These are phyloP conservation scores for Epichloe gansuensis DNA, from an alignment of 2,329 filamentous ascomycete species.

Conservation along the genomic window DNA sequence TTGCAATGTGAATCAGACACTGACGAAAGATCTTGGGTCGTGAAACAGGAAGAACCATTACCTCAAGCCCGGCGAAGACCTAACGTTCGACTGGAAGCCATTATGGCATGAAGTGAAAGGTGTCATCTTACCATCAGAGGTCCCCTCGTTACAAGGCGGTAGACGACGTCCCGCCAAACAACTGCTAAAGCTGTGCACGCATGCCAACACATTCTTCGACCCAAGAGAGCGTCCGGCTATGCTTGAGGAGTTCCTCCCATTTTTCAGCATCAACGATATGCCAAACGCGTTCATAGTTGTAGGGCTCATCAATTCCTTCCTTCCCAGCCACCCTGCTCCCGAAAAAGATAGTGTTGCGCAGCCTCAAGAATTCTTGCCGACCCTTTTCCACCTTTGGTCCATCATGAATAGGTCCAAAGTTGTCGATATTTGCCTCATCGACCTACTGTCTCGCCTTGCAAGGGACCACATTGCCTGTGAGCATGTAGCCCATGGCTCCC, in stretches of 20 bases:
- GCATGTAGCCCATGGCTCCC: slow-evolving; percentile 68
- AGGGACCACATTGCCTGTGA: slow-evolving; percentile 66
- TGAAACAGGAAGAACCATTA: slow-evolving; percentile 75
- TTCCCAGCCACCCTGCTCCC: slow-evolving; percentile 72
- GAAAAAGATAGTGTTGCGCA: slow-evolving; percentile 61
- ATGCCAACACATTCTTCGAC: slow-evolving; percentile 86
- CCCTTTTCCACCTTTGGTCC: slow-evolving; percentile 94
- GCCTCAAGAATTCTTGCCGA: slow-evolving; percentile 79
- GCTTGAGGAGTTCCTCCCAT: slow-evolving; percentile 68
- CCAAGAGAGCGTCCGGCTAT: slow-evolving; percentile 72
- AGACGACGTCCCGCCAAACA: slow-evolving; percentile 46
- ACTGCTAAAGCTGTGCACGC: slow-evolving; percentile 78
- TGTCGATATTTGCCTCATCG: slow-evolving; percentile 77
- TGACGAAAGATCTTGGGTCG: not conserved
- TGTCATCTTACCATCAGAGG: slow-evolving; percentile 77
- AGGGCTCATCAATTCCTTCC: slow-evolving; percentile 70
- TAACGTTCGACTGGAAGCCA: slow-evolving; percentile 86
- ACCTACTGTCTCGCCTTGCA: slow-evolving; percentile 77
- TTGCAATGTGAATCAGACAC: slow-evolving; percentile 1
- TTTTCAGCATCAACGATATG: slow-evolving; percentile 86
- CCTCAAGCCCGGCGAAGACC: slow-evolving; percentile 75
- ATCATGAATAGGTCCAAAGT: slow-evolving; percentile 79
- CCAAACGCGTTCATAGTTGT: slow-evolving; percentile 90
- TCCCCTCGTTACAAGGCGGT: slow-evolving; percentile 48
- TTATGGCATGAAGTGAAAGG: slow-evolving; percentile 87